Evolutionary conservation across 257 asterid genomes (phyloP).

Genomic region (Lycium ferocissimum): DNA sequence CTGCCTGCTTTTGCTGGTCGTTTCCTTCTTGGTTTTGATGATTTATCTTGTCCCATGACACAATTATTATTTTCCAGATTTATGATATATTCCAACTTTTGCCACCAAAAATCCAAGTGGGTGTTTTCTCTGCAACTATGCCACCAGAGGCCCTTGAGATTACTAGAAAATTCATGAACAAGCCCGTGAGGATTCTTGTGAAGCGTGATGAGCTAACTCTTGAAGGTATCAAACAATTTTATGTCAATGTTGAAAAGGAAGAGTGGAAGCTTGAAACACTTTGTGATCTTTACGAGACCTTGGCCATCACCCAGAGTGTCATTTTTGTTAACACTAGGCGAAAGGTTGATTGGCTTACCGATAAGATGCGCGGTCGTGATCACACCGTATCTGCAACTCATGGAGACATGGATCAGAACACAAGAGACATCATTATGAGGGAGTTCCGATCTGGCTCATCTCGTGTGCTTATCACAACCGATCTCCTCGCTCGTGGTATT

Average conservation of each 20-base stretch:
- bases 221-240: conserved; percentile 39
- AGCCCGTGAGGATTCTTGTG: conserved; percentile 65
- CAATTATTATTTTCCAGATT: conserved; percentile 24
- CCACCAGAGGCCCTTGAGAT: conserved; percentile 63
- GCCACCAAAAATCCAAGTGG: conserved; percentile 71
- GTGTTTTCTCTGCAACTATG: conserved; percentile 48
- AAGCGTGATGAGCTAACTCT: conserved; percentile 67
- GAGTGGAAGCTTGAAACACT: conserved; percentile 27
- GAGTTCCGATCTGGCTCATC: conserved; percentile 70
- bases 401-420: conserved; percentile 71
- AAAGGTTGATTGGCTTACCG: conserved; percentile 60
- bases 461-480: conserved; percentile 66
- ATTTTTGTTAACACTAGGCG: conserved; percentile 69
- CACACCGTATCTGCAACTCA: conserved; percentile 28
- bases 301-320: conserved; percentile 60
- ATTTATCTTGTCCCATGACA: neutral
- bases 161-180: conserved; percentile 67
- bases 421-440: conserved; percentile 65
- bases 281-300: conserved; percentile 15
- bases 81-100: conserved; percentile 49
- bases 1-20: neutral
- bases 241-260: conserved; percentile 21
- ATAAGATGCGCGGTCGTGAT: conserved; percentile 17
- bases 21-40: neutral
- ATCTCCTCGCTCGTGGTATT: conserved; percentile 69